Evolutionary conservation across 345 rosid genomes (phyloP), one percentile per base, ranked within the genome.

Genomic region (Carallia pectinifolia): DNA sequence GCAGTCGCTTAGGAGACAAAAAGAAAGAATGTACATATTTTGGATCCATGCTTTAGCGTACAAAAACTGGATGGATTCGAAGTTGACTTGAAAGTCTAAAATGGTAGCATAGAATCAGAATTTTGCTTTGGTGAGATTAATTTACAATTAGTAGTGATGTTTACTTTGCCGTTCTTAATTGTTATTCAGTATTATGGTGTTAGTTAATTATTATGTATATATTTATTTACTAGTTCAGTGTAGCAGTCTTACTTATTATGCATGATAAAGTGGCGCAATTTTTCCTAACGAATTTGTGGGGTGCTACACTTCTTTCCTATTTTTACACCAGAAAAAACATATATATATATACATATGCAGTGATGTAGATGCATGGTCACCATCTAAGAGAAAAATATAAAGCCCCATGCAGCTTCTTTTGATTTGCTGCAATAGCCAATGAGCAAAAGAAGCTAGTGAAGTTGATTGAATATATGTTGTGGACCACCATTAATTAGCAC

Each of bases 41-140:
- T 64, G n/a, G 40, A 53, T n/a, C 40, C 12, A 56, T 61, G 44
- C 61, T 53, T 53, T 65, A 61, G 27, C 38, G 40, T 62, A 44
- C 56, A 71, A 59, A 75, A 73, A 40, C 67, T 40, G 53, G 71
- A 59, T 67, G 80, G 62, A 73, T 67, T 74, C 70, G 65, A 30
- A 64, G 76, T 77, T 80, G 84, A 76, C 80, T 70, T 39, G n/a
- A 8, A 17, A 31, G 17, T 58, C 48, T 54, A 31, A 40, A 27
- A 53, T 29, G 56, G 27, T 69, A 64, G 75, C 38, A 3, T 1
- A 72, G 83, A 69, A 76, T 76, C 69, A 1, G 58, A 30, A 58
- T 50, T 61, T 65, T 33, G 23, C 68, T 31, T 65, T 65, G 68
- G 7, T 30, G 31, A 65, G 55, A 4, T 29, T 8, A 53, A 5